phyloP scores from a whole-genome alignment of 345 rosid species.

The Adansonia digitata region DNA sequence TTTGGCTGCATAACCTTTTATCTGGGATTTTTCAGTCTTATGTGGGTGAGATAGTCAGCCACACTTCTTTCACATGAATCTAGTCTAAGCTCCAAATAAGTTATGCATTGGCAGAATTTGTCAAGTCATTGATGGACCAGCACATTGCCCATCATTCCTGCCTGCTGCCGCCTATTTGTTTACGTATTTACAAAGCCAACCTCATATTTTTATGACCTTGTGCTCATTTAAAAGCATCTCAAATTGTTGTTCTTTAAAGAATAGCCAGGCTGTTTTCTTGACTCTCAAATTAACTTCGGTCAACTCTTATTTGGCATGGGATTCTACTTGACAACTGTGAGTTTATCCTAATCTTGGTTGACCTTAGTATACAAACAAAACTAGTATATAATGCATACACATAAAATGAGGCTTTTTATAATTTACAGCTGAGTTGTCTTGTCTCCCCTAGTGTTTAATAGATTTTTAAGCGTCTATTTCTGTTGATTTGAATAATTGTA shows the following conservation, averaged over 20 bases:
- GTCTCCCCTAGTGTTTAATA: no score
- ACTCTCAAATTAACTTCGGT: constrained; percentile 14
- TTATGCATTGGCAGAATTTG: neutral
- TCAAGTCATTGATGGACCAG: neutral
- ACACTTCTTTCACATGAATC: neutral
- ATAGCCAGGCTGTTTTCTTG: constrained; percentile 14
- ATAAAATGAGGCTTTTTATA: neutral
- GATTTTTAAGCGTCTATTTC: neutral
- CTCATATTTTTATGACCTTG: constrained; percentile 4
- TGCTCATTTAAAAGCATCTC: neutral
- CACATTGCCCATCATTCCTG: constrained; percentile 23
- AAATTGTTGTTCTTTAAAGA: neutral
- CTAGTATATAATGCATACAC: neutral
- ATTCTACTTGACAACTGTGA: constrained; percentile 12
- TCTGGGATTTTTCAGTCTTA: neutral
- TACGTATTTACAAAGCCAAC: constrained; percentile 1
- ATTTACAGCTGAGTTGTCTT: neutral
- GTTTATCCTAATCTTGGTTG: neutral
- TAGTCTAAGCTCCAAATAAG: neutral
- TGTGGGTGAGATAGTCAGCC: neutral
- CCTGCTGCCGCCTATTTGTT: constrained; percentile 20
- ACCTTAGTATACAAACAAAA: neutral
- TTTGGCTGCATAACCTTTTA: neutral
- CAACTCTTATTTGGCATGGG: neutral
- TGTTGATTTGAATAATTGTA: neutral